Base-by-base conservation (phyloP, 129 eudicot species). In the Arctium lappa region DNA sequence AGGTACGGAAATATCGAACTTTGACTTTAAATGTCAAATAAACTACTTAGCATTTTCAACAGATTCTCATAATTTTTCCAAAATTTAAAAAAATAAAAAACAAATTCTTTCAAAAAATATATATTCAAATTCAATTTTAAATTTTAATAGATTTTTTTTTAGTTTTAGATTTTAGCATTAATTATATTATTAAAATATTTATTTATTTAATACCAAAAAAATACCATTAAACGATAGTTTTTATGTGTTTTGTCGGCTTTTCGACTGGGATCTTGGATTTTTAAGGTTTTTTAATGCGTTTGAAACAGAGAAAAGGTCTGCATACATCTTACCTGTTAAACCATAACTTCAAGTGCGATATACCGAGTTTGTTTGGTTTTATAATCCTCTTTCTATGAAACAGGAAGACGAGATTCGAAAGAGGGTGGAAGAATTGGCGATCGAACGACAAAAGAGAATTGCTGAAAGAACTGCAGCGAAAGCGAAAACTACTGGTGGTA, bases 391-490 rank as follows among this genome's bases (percentile, higher is more conserved):
- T 83, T 46, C 8, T 79, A 22, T 85, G 56, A 18, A 79, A 31
- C 89, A 93, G 98, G 99, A 96, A 84, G 99, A 93, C 76, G 99
- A 93, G 89, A 88, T 86, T 63, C 91, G 97, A 72, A 89, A 81
- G 91, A 96, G 91, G 86, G 83, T 88, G 88, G 99, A 93, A 86
- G 97, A 91, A 69, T 42, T 85, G 16, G 85, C 85, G 9, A 56
- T 88, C 32, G 83, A 91, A 87, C 87, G 99, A 27, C 98, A 95
- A 78, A 93, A 86, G 85, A 88, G 99, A 84, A 96, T 93, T 22
- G 97, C 99, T 60, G 99, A 96, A 89, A 91, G 97, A 85, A 88
- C 88, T 44, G 93, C 95, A 74, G 89, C 92, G 3, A 42, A 31
- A 50, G 84, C 86, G 18, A 9, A 22, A 22, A 22, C 15, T 10